phyloP scores from a whole-genome alignment of 2,329 filamentous ascomycete species.

The Pseudofabraea citricarpa region DNA sequence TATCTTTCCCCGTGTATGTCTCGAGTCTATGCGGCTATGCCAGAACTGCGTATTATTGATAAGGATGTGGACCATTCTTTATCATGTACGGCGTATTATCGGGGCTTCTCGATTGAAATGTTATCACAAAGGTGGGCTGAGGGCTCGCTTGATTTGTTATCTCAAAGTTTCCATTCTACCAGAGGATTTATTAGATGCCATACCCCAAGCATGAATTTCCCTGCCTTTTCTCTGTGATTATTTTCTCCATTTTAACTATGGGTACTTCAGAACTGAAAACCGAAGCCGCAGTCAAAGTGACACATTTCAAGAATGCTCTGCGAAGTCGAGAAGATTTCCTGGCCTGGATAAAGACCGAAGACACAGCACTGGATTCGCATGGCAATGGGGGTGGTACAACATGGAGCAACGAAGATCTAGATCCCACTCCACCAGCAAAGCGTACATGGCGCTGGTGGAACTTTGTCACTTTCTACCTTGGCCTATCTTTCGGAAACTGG shows the following conservation, averaged over 20 bases:
- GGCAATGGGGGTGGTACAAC: constrained; percentile 10
- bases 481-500: constrained; percentile 38
- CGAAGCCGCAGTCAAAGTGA: constrained; percentile 9
- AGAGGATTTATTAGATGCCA: no score
- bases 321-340: constrained; percentile 14
- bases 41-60: no score
- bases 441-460: constrained; percentile 35
- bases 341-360: constrained; percentile 15
- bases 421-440: constrained; percentile 32
- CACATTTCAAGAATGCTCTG: constrained; percentile 17
- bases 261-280: constrained; percentile 10
- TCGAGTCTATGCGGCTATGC: no score
- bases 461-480: constrained; percentile 34
- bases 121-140: no score
- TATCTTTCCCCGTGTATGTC: no score
- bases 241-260: constrained; percentile 11
- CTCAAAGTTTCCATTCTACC: no score
- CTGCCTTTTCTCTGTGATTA: no score
- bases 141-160: no score
- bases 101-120: no score
- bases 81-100: no score
- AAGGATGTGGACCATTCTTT: no score
- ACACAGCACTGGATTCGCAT: constrained; percentile 20
- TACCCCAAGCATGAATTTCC: no score
- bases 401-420: constrained; percentile 28